Conservation (phyloP, 2,329 filamentous ascomycete species). For the Aspergillus amoenus region DNA sequence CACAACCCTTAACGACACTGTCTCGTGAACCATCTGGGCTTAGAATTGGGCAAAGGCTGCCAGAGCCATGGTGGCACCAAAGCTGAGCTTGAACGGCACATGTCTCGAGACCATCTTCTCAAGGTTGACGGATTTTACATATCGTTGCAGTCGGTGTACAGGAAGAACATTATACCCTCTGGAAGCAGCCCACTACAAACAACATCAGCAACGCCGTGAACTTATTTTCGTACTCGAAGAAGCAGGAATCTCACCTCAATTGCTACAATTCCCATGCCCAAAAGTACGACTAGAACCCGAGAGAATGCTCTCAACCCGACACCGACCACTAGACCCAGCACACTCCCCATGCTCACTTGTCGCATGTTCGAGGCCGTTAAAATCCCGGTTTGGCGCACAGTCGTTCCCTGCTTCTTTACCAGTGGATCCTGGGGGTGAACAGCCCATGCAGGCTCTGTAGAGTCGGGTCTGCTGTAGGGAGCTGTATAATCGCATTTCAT, state of each 20-base stretch:
- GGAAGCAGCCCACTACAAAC: conserved; percentile 44
- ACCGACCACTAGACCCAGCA: conserved; percentile 44
- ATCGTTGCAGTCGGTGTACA: conserved; percentile 39
- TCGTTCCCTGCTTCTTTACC: conserved; percentile 26
- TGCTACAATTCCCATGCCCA: conserved; percentile 45
- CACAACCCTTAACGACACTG: not conserved
- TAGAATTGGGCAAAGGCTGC: conserved; percentile 47
- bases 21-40: not conserved
- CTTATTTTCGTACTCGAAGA: not conserved
- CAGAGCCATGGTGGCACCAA: conserved; percentile 46
- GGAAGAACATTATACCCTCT: conserved; percentile 49
- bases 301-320: conserved; percentile 47
- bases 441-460: conserved; percentile 27
- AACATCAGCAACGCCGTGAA: not conserved
- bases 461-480: conserved; percentile 22
- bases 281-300: conserved; percentile 42
- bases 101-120: conserved; percentile 38
- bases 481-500: conserved; percentile 40
- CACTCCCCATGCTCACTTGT: conserved; percentile 47
- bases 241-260: conserved; percentile 38
- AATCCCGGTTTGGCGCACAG: conserved; percentile 18
- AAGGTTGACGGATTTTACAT: conserved; percentile 42
- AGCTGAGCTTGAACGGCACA: conserved; percentile 48
- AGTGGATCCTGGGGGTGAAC: conserved; percentile 23
- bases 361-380: conserved; percentile 39